Evolutionary conservation across 345 rosid genomes (phyloP).

Genomic region (Hibiscus mutabilis): DNA sequence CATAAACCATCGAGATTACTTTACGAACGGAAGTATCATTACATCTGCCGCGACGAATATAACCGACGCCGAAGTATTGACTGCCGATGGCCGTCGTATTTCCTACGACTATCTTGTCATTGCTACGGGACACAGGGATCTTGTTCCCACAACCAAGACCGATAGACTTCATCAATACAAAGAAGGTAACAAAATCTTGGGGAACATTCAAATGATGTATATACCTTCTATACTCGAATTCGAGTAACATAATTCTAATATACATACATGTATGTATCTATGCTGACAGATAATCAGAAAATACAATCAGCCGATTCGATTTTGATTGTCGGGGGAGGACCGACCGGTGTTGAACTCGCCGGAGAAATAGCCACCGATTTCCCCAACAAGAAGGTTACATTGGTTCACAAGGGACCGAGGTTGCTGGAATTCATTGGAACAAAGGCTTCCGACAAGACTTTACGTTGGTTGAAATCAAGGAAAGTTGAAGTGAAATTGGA

Average conservation of each 20-base stretch:
- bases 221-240: not conserved
- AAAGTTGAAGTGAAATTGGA: not conserved
- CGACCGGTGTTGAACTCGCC: conserved; percentile 63
- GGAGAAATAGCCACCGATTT: no score
- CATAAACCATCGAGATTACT: conserved; percentile 59
- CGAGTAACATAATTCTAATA: not conserved
- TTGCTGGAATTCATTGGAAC: conserved; percentile 15
- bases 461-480: conserved; percentile 28
- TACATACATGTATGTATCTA: not conserved
- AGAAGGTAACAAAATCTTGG: no score
- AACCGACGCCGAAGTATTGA: conserved; percentile 50
- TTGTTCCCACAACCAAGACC: conserved; percentile 43
- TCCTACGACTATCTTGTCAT: conserved; percentile 72
- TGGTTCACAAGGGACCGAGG: conserved; percentile 74
- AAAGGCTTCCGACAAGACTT: conserved; percentile 58
- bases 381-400: conserved; percentile 45
- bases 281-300: conserved; percentile 57
- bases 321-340: conserved; percentile 89
- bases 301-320: conserved; percentile 61
- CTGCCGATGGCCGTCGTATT: conserved; percentile 36
- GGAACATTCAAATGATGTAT: no score
- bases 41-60: conserved; percentile 53
- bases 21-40: conserved; percentile 46
- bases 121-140: conserved; percentile 70
- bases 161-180: conserved; percentile 38